phyloP scores from a whole-genome alignment of 1,139 yeast genomes.

The Saccharomycopsis hybrid region DNA sequence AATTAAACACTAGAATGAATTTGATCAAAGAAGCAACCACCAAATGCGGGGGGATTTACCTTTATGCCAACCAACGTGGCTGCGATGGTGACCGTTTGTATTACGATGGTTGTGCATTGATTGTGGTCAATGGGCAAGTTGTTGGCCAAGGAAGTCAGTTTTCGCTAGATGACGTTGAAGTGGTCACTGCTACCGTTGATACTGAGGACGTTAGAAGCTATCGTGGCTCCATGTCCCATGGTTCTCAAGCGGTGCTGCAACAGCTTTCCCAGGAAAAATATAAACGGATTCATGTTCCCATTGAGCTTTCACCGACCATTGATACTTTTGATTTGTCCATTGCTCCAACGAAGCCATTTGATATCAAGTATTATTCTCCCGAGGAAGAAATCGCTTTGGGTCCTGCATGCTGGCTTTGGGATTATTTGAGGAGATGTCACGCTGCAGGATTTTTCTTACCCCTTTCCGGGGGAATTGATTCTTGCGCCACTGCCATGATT shows the following conservation, averaged over 20 bases:
- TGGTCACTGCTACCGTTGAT: constrained; percentile 87
- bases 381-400: constrained; percentile 97
- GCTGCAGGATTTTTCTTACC: constrained; percentile 92
- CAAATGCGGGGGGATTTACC: constrained; percentile 92
- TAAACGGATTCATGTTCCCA: constrained; percentile 53
- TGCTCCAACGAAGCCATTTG: constrained; percentile 50
- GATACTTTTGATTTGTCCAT: constrained; percentile 55
- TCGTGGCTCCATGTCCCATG: constrained; percentile 69
- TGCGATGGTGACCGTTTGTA: constrained; percentile 97
- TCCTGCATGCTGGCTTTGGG: constrained; percentile 99
- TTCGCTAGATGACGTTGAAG: constrained; percentile 85
- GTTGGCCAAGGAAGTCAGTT: constrained; percentile 94
- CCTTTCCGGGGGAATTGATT: constrained; percentile 93
- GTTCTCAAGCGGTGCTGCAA: constrained; percentile 61
- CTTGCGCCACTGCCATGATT: constrained; percentile 94
- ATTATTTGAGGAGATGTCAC: constrained; percentile 80
- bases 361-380: constrained; percentile 64
- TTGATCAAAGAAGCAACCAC: constrained; percentile 88
- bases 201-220: constrained; percentile 84
- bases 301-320: constrained; percentile 54
- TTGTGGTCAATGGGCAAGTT: constrained; percentile 83
- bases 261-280: constrained; percentile 42
- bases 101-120: constrained; percentile 95
- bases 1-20: constrained; percentile 74
- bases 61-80: constrained; percentile 92